Base-by-base conservation (phyloP, 2,329 filamentous ascomycete species). In the Trichoderma gracile region DNA sequence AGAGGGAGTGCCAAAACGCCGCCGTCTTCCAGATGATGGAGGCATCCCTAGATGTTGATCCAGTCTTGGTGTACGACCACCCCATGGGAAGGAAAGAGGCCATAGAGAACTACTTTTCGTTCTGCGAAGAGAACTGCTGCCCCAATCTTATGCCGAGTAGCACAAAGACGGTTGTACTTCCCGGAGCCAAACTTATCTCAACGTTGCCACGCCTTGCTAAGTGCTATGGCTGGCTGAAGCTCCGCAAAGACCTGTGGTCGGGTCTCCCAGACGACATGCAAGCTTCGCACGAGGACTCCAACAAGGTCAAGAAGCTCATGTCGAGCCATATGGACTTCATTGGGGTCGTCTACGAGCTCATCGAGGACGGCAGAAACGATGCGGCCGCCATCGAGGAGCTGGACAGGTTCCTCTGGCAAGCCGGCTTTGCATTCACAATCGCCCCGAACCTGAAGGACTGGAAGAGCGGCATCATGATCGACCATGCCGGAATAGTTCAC, bases 151-250 rank as follows among this genome's bases (percentile, higher is more conserved):
- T 12, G 0, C 4, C 21, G 2, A 21, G 17, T 2, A 9, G 3
- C 2, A 5, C 6, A 8, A 7, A 30, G 25, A 14, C 5, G 9
- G 21, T 2, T 19, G 17, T 10, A 15, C 21, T 45, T 5, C 19
- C 15, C 15, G 53, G 50, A 12, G 49, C 45, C 23, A 57, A n/a
- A 23, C 10, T 50, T 5, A 57, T 63, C n/a, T 25, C 52, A 5
- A 40, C 54, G 12, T 14, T 60, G 5, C 61, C 65, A 5, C 60
- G 17, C 21, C 27, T 66, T 42, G 25, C n/a, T 1, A 25, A 50
- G 43, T 66, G 65, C 27, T 55, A 64, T 12, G 61, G 65, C 60
- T 66, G 65, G 65, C 30, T 66, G 9, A 59, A 64, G 40, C 50
- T 66, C 6, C 14, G 15, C 14, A 57, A 49, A 30, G 25, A 55